Percentiles rank a stretch among this genome's conserved stretches.
These are phyloP conservation scores for Boletellus deceptivus DNA, from an alignment of 1,284 basidiomycete species.

Conservation along the genomic window DNA sequence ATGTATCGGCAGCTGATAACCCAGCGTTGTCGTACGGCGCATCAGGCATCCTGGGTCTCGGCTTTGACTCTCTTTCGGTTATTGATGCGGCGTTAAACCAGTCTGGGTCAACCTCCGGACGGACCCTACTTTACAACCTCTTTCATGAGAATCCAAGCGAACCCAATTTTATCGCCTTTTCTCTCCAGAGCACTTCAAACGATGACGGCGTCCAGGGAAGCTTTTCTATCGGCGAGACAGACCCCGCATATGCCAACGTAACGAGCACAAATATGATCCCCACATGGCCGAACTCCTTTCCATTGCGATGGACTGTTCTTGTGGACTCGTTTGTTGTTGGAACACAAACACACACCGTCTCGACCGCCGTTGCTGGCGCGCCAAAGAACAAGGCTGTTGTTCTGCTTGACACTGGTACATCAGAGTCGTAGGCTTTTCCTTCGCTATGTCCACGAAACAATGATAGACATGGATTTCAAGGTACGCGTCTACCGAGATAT, in stretches of 20 bases:
- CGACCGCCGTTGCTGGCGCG: constrained; percentile 52
- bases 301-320: constrained; percentile 71
- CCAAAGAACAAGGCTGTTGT: constrained; percentile 68
- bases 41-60: constrained; percentile 72
- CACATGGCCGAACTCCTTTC: constrained; percentile 63
- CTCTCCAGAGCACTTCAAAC: constrained; percentile 59
- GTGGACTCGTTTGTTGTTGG: constrained; percentile 67
- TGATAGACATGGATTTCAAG: constrained; percentile 35
- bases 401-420: constrained; percentile 74
- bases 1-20: constrained; percentile 58
- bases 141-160: constrained; percentile 64
- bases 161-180: constrained; percentile 77
- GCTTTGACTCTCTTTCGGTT: constrained; percentile 70
- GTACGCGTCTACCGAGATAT: constrained; percentile 61
- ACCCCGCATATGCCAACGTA: constrained; percentile 57
- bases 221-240: constrained; percentile 71
- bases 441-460: constrained; percentile 3
- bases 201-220: constrained; percentile 57
- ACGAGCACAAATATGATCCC: constrained; percentile 54
- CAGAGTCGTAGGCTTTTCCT: constrained; percentile 57
- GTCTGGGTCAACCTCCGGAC: constrained; percentile 56
- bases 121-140: constrained; percentile 70
- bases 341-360: constrained; percentile 47
- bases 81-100: constrained; percentile 61
- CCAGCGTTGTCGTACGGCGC: constrained; percentile 72